These are phyloP conservation scores for Lepidium sativum DNA, from an alignment of 345 rosid species.

Conservation along the genomic window DNA sequence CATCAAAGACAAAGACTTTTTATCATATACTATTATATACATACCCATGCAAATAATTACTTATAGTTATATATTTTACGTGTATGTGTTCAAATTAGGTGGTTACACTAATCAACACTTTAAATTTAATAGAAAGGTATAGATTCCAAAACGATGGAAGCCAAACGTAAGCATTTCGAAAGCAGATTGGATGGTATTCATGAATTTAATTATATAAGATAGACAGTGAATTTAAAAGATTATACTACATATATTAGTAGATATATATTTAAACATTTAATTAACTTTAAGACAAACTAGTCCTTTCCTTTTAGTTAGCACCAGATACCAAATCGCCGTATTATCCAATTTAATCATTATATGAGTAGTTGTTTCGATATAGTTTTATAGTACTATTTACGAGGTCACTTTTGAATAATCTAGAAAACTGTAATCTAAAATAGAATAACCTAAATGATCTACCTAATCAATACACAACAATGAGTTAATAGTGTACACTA, in stretches of 20 bases:
- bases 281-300: background rate
- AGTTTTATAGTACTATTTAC: background rate
- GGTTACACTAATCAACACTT: constrained; percentile 26
- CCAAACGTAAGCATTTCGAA: constrained; percentile 9
- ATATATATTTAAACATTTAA: background rate
- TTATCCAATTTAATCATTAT: background rate
- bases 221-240: background rate
- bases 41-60: constrained; percentile 16
- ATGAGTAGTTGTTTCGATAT: background rate
- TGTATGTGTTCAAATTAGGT: constrained; percentile 12
- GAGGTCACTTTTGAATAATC: background rate
- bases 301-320: background rate
- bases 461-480: background rate
- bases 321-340: background rate
- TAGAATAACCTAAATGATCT: background rate
- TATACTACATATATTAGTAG: background rate
- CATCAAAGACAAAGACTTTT: constrained; percentile 14
- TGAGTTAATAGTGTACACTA: background rate
- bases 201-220: background rate
- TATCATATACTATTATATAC: background rate
- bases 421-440: background rate
- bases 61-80: background rate
- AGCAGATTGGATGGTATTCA: background rate
- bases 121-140: constrained; percentile 14
- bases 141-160: constrained; percentile 23